Evolutionary conservation across 1,139 yeast genomes (phyloP).

Genomic region (Pichia sp.): DNA sequence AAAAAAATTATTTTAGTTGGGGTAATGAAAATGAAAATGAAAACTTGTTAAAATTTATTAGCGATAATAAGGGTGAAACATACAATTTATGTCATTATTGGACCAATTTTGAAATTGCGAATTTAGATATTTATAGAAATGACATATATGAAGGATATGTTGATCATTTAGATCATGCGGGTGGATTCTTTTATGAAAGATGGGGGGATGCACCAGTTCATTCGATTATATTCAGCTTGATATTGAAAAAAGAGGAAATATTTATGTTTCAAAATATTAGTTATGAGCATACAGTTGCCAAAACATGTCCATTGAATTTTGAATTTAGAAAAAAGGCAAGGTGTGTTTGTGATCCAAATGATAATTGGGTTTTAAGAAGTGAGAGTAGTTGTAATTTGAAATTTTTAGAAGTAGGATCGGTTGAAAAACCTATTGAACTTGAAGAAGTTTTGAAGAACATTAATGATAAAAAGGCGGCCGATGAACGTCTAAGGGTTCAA

Average conservation of each 20-base stretch:
- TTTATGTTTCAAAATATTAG: constrained; percentile 54
- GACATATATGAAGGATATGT: constrained; percentile 44
- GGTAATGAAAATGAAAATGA: constrained; percentile 27
- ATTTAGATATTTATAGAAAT: constrained; percentile 46
- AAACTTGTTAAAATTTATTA: constrained; percentile 50
- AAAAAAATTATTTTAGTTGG: constrained; percentile 9
- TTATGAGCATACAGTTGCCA: constrained; percentile 50
- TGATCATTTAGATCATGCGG: constrained; percentile 44
- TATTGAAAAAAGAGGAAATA: constrained; percentile 40
- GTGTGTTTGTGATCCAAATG: constrained; percentile 44
- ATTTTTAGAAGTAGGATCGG: constrained; percentile 20
- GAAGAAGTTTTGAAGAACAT: constrained; percentile 17
- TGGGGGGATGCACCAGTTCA: constrained; percentile 68
- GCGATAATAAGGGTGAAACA: constrained; percentile 42
- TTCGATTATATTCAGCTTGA: constrained; percentile 49
- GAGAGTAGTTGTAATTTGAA: constrained; percentile 24
- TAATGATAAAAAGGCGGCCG: constrained; percentile 9
- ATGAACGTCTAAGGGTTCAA: constrained; percentile 11
- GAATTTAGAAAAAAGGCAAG: constrained; percentile 36
- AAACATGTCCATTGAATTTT: constrained; percentile 48
- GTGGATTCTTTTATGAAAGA: constrained; percentile 58
- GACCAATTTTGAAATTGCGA: constrained; percentile 57
- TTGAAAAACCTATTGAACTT: constrained; percentile 19
- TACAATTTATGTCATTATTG: constrained; percentile 58
- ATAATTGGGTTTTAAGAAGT: constrained; percentile 35